Evolutionary conservation across 2,329 filamentous ascomycete genomes (phyloP).

Genomic region (Grosmannia serpens): DNA sequence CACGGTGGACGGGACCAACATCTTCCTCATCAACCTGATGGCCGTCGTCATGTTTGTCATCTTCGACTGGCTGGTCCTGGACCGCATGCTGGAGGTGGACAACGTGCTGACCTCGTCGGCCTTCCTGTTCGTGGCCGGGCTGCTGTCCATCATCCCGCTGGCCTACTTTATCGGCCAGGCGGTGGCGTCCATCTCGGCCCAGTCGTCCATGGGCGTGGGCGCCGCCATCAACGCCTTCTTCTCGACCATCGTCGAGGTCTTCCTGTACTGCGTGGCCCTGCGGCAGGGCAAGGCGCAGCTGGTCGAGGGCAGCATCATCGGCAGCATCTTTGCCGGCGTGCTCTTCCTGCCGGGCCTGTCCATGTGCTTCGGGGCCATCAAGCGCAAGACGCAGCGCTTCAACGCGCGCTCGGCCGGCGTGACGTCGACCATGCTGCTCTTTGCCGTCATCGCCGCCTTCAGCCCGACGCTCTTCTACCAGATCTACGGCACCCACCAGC

Average conservation of each 20-base stretch:
- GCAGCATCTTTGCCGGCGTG: conserved; percentile 94
- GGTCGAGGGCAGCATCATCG: conserved; percentile 93
- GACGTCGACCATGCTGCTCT: conserved; percentile 94
- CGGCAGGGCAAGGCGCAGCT: conserved; percentile 85
- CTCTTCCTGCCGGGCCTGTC: conserved; percentile 88
- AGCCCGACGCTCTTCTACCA: conserved; percentile 96
- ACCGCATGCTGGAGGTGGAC: conserved; percentile 55
- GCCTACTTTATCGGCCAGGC: conserved; percentile 99
- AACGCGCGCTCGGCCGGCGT: conserved; percentile 94
- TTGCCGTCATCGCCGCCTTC: conserved; percentile 91
- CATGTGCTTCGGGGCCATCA: conserved; percentile 97
- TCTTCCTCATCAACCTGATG: conserved; percentile 96
- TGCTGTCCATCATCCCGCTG: conserved; percentile 88
- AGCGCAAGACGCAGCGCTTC: conserved; percentile 96
- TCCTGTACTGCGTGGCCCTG: conserved; percentile 89
- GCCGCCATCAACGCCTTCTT: conserved; percentile 98
- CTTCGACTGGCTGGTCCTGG: conserved; percentile 77
- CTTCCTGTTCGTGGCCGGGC: conserved; percentile 71
- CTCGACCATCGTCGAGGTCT: conserved; percentile 94
- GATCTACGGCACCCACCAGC: conserved; percentile 93
- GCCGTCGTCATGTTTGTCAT: conserved; percentile 90
- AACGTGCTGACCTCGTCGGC: conserved; percentile 69
- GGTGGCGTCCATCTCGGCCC: conserved; percentile 94
- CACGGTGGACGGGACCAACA: conserved; percentile 95
- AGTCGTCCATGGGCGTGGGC: conserved; percentile 96